A percentile compares a stretch with the other conserved stretches of the same genome.
These are phyloP conservation scores for Carnegiea gigantea DNA, from an alignment of 179 eudicot species.

Conservation along the genomic window DNA sequence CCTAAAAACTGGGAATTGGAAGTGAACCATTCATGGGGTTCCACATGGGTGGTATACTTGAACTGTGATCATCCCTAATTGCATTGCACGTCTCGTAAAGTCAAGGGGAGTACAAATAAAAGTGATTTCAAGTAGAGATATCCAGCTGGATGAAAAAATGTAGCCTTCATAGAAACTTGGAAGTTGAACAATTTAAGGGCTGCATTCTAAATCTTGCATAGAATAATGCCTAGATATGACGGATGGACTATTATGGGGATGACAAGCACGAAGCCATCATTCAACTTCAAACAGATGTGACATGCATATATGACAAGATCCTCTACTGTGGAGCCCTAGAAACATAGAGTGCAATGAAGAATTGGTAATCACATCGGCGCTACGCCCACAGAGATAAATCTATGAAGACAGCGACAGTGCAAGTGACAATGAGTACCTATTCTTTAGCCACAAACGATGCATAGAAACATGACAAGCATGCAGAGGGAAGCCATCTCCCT, in stretches of 20 bases:
- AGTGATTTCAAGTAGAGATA: too few relatives aligned
- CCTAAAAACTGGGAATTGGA: too few relatives aligned
- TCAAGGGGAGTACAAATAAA: too few relatives aligned
- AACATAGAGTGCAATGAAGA: neutral
- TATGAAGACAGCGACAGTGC: neutral
- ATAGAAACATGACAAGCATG: neutral
- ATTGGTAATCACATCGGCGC: neutral
- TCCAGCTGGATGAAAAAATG: neutral
- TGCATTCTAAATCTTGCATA: neutral
- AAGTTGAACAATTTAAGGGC: neutral
- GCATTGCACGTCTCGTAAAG: too few relatives aligned
- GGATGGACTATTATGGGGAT: neutral
- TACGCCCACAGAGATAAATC: neutral
- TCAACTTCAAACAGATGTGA: neutral
- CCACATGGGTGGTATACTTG: too few relatives aligned
- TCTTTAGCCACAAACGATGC: neutral
- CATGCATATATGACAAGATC: neutral
- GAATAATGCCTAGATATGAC: neutral
- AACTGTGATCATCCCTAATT: too few relatives aligned
- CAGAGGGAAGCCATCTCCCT: too few relatives aligned
- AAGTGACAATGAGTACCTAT: neutral
- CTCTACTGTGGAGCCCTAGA: neutral
- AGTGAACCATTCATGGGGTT: too few relatives aligned
- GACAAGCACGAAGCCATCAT: neutral
- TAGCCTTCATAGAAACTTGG: neutral